Percentiles rank a stretch among this genome's conserved stretches.
Conservation (phyloP, 371 early-diverging fungal genomes). For the Blakeslea trispora region DNA sequence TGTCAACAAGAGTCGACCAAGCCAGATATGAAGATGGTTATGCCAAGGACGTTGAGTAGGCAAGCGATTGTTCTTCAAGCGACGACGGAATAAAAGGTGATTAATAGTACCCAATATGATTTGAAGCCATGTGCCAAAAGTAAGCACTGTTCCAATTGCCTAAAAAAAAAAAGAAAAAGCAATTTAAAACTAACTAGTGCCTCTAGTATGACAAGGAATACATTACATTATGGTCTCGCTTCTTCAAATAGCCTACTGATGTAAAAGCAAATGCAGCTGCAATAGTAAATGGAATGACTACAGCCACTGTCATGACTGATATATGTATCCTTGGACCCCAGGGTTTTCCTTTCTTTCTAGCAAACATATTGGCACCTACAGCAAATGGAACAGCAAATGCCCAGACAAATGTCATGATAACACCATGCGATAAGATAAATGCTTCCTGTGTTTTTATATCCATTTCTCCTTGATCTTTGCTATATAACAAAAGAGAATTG, state of each 20-base stretch:
- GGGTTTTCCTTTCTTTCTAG: conserved; percentile 28
- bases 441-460: conserved; percentile 17
- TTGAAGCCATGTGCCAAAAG: conserved; percentile 32
- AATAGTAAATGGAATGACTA: conserved; percentile 27
- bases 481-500: no score
- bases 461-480: no score
- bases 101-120: conserved; percentile 31
- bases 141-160: conserved; percentile 32
- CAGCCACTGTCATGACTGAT: conserved; percentile 33
- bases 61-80: conserved; percentile 18
- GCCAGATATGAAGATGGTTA: conserved; percentile 36
- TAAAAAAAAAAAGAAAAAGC: conserved; percentile 11
- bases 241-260: conserved; percentile 20
- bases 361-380: conserved; percentile 29
- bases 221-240: conserved; percentile 35
- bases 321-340: conserved; percentile 44
- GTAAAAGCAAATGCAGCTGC: conserved; percentile 25
- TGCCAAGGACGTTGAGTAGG: conserved; percentile 31
- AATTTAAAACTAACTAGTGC: no score
- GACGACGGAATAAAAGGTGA: conserved; percentile 31
- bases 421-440: conserved; percentile 26
- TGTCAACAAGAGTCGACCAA: conserved; percentile 26
- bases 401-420: conserved; percentile 39
- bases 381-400: conserved; percentile 35
- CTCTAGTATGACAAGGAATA: background rate